Evolutionary conservation across 495 filamentous ascomycete species (phyloP).

Genomic region (Hypoxylon rickii): DNA sequence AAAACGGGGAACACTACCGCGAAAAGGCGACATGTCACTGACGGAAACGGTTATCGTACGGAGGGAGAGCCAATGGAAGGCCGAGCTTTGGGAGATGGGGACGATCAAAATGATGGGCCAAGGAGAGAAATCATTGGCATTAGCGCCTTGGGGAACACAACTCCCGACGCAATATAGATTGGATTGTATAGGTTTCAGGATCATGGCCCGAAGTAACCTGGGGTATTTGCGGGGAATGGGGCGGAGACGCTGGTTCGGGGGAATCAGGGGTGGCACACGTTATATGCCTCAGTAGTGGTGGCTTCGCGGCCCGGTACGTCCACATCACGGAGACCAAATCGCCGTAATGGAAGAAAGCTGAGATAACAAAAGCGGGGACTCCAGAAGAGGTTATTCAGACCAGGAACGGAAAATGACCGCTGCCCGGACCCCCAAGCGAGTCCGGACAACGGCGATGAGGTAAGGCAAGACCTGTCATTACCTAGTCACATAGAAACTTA

Average conservation of each 20-base stretch:
- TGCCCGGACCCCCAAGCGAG: slow-evolving; percentile 22
- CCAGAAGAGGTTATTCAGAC: slow-evolving; percentile 2
- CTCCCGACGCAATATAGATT: slow-evolving; percentile 34
- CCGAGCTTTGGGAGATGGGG: background rate
- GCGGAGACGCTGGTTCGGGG: slow-evolving; percentile 16
- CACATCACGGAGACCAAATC: slow-evolving; percentile 38
- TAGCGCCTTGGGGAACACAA: slow-evolving; percentile 12
- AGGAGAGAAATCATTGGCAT: slow-evolving; percentile 13
- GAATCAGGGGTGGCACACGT: slow-evolving; percentile 18
- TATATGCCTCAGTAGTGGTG: slow-evolving; percentile 32
- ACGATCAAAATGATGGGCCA: slow-evolving; percentile 28
- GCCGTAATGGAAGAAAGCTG: slow-evolving; percentile 25
- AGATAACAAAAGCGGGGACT: slow-evolving; percentile 20
- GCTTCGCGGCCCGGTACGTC: slow-evolving; percentile 37
- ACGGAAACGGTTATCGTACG: slow-evolving; percentile 19
- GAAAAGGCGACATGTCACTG: slow-evolving; percentile 18
- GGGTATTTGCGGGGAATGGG: slow-evolving; percentile 35
- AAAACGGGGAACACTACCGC: slow-evolving; percentile 3
- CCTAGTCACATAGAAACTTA: too few species aligned
- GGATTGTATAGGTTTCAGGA: slow-evolving; percentile 32
- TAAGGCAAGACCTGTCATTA: slow-evolving; percentile 22
- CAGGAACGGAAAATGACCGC: slow-evolving; percentile 25
- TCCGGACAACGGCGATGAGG: slow-evolving; percentile 22
- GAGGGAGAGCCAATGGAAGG: slow-evolving; percentile 17
- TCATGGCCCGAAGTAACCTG: slow-evolving; percentile 35